phyloP scores from a whole-genome alignment of 495 filamentous ascomycete species.

The Penicillium longicatenatum region DNA sequence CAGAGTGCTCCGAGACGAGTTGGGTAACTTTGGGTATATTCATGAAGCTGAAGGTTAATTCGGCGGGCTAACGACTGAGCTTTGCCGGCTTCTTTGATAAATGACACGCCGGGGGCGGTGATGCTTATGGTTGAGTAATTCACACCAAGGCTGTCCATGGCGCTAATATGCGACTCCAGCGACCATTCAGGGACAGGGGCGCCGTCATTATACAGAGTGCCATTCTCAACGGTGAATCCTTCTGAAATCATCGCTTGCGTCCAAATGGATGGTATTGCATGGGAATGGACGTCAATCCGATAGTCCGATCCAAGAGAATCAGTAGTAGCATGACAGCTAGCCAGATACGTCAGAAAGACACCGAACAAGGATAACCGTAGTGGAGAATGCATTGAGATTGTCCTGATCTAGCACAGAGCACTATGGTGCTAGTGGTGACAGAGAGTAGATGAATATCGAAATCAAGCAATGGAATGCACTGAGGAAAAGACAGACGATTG shows the following conservation, averaged over 20 bases:
- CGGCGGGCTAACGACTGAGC: conserved; percentile 17
- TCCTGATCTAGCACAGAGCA: too few relatives aligned
- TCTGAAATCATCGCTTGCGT: conserved; percentile 25
- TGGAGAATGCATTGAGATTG: conserved; percentile 3
- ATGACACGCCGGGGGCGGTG: conserved; percentile 46
- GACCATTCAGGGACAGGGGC: conserved; percentile 40
- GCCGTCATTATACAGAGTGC: conserved; percentile 24
- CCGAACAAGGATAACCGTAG: neutral
- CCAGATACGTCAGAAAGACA: neutral
- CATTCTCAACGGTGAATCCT: conserved; percentile 38
- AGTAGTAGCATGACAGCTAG: neutral
- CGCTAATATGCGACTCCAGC: conserved; percentile 40
- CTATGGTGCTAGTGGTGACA: too few relatives aligned
- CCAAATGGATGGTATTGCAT: conserved; percentile 36
- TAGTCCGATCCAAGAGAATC: neutral
- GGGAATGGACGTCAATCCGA: conserved; percentile 33
- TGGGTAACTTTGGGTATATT: conserved; percentile 37
- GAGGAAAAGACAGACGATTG: too few relatives aligned
- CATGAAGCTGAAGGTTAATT: conserved; percentile 35
- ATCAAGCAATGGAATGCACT: too few relatives aligned
- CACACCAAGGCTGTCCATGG: conserved; percentile 46
- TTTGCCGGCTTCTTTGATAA: conserved; percentile 32
- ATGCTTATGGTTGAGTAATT: conserved; percentile 50
- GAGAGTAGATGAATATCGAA: too few relatives aligned
- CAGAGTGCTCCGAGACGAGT: conserved; percentile 50